These are phyloP conservation scores for Coemansia sp. DNA, from an alignment of 192 early-diverging fungal genomes.

Conservation along the genomic window DNA sequence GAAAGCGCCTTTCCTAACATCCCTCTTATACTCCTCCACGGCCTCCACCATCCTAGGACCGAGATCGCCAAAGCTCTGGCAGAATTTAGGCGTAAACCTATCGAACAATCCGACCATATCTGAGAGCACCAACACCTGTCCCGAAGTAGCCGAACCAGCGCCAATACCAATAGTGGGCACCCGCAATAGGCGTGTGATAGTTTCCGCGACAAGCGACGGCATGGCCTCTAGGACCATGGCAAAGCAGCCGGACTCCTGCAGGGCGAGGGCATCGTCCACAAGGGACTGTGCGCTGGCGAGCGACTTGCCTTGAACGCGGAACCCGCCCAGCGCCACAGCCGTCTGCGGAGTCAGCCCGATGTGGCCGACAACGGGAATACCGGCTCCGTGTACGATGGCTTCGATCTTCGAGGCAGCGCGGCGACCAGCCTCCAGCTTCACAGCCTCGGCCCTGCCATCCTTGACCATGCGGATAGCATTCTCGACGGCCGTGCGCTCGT, in stretches of 20 bases:
- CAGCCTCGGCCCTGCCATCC: slow-evolving; percentile 90
- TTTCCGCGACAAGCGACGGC: slow-evolving; percentile 84
- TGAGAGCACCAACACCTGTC: slow-evolving; percentile 91
- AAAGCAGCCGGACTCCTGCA: slow-evolving; percentile 92
- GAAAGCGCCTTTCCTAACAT: slow-evolving; percentile 77
- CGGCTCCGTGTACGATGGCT: slow-evolving; percentile 74
- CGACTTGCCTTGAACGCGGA: slow-evolving; percentile 90
- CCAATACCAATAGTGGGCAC: slow-evolving; percentile 99
- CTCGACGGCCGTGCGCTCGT: slow-evolving; percentile 71
- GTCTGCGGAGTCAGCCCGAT: slow-evolving; percentile 96
- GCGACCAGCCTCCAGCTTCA: slow-evolving; percentile 94
- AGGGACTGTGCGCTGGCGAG: slow-evolving; percentile 71
- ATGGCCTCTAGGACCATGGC: slow-evolving; percentile 90
- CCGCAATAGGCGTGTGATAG: slow-evolving; percentile 72
- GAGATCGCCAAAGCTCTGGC: slow-evolving; percentile 82
- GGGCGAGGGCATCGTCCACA: slow-evolving; percentile 83
- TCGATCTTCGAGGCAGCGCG: slow-evolving; percentile 79
- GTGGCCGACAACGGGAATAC: slow-evolving; percentile 94
- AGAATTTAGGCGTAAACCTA: slow-evolving; percentile 91
- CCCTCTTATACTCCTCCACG: slow-evolving; percentile 68
- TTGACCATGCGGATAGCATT: slow-evolving; percentile 81
- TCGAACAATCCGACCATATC: slow-evolving; percentile 95
- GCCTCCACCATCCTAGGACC: slow-evolving; percentile 74
- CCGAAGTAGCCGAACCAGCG: slow-evolving; percentile 82
- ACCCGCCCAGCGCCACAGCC: slow-evolving; percentile 83